These are phyloP conservation scores for Daldinia grandis DNA, from an alignment of 495 filamentous ascomycete species.

Conservation along the genomic window DNA sequence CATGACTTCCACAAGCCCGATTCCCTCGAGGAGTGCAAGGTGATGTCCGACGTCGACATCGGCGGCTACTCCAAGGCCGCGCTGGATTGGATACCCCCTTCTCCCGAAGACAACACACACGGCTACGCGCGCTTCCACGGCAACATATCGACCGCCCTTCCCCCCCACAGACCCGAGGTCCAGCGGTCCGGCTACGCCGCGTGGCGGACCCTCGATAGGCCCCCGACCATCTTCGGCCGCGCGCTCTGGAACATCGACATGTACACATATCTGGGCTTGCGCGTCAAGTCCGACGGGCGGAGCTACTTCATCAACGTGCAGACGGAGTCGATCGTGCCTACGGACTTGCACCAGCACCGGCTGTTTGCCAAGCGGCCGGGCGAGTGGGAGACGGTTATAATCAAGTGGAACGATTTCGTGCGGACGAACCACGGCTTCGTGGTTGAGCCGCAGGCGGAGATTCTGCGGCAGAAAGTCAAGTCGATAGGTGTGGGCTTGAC, in stretches of 20 bases:
- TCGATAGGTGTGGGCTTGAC: slow-evolving; percentile 89
- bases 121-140: slow-evolving; percentile 82
- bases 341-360: slow-evolving; percentile 95
- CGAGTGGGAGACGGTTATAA: slow-evolving; percentile 90
- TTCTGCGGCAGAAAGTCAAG: slow-evolving; percentile 82
- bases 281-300: slow-evolving; percentile 89
- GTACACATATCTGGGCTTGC: slow-evolving; percentile 85
- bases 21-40: slow-evolving; percentile 72
- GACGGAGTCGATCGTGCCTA: slow-evolving; percentile 89
- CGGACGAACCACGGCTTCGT: slow-evolving; percentile 91
- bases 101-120: slow-evolving; percentile 47
- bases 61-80: slow-evolving; percentile 81
- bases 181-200: slow-evolving; percentile 85
- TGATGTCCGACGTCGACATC: slow-evolving; percentile 85
- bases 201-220: slow-evolving; percentile 74
- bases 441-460: slow-evolving; percentile 88
- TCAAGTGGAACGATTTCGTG: slow-evolving; percentile 92
- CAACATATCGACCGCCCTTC: slow-evolving; percentile 84
- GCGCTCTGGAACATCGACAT: slow-evolving; percentile 87
- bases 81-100: slow-evolving; percentile 70
- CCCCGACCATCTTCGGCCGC: slow-evolving; percentile 77
- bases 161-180: slow-evolving; percentile 73
- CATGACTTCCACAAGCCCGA: slow-evolving; percentile 71
- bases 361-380: slow-evolving; percentile 82
- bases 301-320: slow-evolving; percentile 96